Evolutionary conservation across 768 basidiomycete genomes (phyloP), one percentile per base, ranked within the genome.

Genomic region (Coprinellus aureogranulatus): DNA sequence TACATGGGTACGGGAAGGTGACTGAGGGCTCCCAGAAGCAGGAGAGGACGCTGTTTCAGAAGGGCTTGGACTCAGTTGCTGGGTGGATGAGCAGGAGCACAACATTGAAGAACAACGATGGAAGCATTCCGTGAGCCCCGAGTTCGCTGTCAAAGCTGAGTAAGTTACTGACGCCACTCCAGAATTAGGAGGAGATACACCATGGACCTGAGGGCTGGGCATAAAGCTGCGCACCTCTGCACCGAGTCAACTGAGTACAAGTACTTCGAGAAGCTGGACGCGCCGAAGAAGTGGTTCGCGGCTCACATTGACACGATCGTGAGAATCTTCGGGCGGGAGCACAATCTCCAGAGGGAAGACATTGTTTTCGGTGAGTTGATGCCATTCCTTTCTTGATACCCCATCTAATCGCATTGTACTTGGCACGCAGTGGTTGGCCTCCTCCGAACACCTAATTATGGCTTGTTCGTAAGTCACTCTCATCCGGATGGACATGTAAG

Each of bases 261-360:
- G 18, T 90, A 87, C 62, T 76, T 91, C 59, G 81, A 85, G 54
- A 77, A 79, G 40, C 62, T 89, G 46, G 80, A 83, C 5, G 81
- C 84, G 10, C 83, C 90, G 0, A 86, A 83, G 64, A 79, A 73
- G 58, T 94, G 91, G 88, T 88, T 94, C 70, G 81, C 80, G 56
- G 77, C 80, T 3, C 87, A 92, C 62, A 81, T 85, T 25, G 81
- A 89, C 56, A 66, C 74, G 22, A 85, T 94, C 61, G 63, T 91
- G 71, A 67, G 80, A 42, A 68, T 81, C 18, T 91, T 81, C 67
- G 82, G 77, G 4, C 16, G 64, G 31, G 60, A 67, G 47, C 81
- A 82, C 61, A 72, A 70, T 4, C 80, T 88, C 47, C 76, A 74
- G 60, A 82, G 76, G 63, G 85, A 88, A 63, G 86, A 88, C 61